These are phyloP conservation scores for Pestalotiopsis sp. DNA, from an alignment of 2,329 filamentous ascomycete species.

Conservation along the genomic window DNA sequence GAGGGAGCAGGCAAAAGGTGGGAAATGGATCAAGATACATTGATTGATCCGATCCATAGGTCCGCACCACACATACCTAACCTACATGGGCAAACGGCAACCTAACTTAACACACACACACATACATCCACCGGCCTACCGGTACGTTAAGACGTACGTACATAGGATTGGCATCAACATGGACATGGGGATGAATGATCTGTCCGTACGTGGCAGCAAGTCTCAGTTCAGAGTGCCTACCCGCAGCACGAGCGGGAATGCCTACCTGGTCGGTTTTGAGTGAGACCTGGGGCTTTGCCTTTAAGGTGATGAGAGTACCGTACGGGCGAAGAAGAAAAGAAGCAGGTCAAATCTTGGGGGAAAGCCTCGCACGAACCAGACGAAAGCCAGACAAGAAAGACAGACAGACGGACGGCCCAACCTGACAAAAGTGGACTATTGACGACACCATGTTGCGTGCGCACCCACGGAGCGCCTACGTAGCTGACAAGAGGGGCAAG, in stretches of 20 bases:
- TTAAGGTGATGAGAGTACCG: too few relatives aligned
- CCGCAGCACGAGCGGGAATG: neutral
- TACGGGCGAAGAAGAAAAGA: neutral
- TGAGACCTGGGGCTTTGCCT: neutral
- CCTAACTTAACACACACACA: neutral
- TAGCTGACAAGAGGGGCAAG: too few relatives aligned
- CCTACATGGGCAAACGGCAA: neutral
- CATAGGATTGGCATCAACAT: neutral
- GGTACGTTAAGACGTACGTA: neutral
- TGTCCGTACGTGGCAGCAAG: neutral
- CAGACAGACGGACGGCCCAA: too few relatives aligned
- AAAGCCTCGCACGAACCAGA: neutral
- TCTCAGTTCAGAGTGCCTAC: neutral
- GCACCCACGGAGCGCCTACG: too few relatives aligned
- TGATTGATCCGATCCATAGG: too few relatives aligned
- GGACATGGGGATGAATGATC: neutral
- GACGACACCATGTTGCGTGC: too few relatives aligned
- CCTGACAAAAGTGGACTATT: too few relatives aligned
- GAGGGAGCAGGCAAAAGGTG: neutral
- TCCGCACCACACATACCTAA: neutral
- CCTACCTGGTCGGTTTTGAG: neutral
- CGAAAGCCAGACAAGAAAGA: too few relatives aligned
- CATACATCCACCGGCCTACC: neutral
- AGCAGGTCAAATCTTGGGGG: neutral
- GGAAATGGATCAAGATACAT: too few relatives aligned